Evolutionary conservation across 2,329 filamentous ascomycete genomes (phyloP).

Genomic region (Thielaviopsis populi): DNA sequence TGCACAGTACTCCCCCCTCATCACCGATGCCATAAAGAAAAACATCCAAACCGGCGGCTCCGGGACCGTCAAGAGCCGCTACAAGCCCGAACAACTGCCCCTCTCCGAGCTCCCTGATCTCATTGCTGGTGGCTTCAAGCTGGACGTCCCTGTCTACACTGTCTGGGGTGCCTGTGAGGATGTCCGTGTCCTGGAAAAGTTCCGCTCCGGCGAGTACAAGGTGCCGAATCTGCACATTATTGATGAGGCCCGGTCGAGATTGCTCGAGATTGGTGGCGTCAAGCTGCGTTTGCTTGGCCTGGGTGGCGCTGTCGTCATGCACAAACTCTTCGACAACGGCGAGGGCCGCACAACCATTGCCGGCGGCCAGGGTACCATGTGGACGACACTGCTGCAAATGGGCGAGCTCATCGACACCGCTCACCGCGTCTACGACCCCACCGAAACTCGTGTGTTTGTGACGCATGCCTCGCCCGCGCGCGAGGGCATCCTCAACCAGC

Average conservation of each 20-base stretch:
- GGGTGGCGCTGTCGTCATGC: constrained; percentile 95
- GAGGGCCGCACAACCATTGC: constrained; percentile 96
- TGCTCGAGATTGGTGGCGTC: constrained; percentile 87
- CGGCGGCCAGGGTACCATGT: constrained; percentile 97
- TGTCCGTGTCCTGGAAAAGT: constrained; percentile 92
- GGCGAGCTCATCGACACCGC: constrained; percentile 95
- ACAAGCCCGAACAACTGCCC: constrained; percentile 64
- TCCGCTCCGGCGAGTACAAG: constrained; percentile 95
- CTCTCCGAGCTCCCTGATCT: constrained; percentile 87
- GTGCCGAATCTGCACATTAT: constrained; percentile 96
- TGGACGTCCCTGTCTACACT: constrained; percentile 94
- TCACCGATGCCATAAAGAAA: constrained; percentile 62
- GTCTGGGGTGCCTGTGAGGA: constrained; percentile 99
- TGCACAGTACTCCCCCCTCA: constrained; percentile 91
- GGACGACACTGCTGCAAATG: constrained; percentile 96
- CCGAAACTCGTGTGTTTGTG: constrained; percentile 90
- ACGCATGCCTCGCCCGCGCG: constrained; percentile 94
- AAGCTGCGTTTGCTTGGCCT: constrained; percentile 89
- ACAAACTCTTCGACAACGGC: constrained; percentile 98
- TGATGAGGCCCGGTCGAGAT: constrained; percentile 89
- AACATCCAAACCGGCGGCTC: constrained; percentile 49
- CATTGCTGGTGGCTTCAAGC: constrained; percentile 71
- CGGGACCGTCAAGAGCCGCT: constrained; percentile 73
- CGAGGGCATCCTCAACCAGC: constrained; percentile 91
- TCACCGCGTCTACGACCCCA: constrained; percentile 94